Conservation (phyloP, 257 asterid genomes). For the Forsythia suspensa region DNA sequence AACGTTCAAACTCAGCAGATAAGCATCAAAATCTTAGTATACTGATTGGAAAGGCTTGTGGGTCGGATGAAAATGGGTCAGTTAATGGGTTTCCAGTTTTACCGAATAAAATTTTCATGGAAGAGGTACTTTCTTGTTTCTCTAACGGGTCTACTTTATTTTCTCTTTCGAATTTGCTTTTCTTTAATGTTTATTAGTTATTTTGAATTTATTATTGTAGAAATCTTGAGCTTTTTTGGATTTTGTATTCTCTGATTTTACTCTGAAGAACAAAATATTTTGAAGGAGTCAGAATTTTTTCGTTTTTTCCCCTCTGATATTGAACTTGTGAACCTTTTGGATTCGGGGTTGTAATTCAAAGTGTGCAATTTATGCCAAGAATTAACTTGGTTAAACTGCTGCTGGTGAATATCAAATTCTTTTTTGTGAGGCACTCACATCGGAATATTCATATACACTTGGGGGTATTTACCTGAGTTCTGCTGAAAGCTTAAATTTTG, state of each 20-base stretch:
- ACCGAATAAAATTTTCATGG: conserved; percentile 64
- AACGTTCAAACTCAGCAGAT: conserved; percentile 38
- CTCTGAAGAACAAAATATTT: background rate
- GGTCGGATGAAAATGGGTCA: conserved; percentile 48
- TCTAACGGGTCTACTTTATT: background rate
- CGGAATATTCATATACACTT: background rate
- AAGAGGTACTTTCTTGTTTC: conserved; percentile 58
- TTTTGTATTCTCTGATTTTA: background rate
- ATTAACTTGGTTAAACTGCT: conserved; percentile 2
- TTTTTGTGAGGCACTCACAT: background rate
- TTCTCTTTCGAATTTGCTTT: background rate
- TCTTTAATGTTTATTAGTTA: background rate
- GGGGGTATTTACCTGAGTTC: background rate
- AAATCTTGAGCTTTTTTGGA: conserved; percentile 4
- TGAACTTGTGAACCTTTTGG: background rate
- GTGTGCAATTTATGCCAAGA: background rate
- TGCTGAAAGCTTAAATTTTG: background rate
- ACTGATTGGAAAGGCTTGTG: conserved; percentile 45
- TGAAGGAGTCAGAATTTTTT: background rate
- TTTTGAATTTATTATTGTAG: background rate
- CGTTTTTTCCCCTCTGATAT: background rate
- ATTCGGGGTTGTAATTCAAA: background rate
- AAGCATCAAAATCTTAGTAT: conserved; percentile 31
- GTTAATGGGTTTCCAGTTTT: conserved; percentile 41
- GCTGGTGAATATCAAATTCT: background rate